Evolutionary conservation across 2,329 filamentous ascomycete species (phyloP), one percentile per base, ranked within the genome.

Genomic region (Stachybotrys chlorohalonatus): DNA sequence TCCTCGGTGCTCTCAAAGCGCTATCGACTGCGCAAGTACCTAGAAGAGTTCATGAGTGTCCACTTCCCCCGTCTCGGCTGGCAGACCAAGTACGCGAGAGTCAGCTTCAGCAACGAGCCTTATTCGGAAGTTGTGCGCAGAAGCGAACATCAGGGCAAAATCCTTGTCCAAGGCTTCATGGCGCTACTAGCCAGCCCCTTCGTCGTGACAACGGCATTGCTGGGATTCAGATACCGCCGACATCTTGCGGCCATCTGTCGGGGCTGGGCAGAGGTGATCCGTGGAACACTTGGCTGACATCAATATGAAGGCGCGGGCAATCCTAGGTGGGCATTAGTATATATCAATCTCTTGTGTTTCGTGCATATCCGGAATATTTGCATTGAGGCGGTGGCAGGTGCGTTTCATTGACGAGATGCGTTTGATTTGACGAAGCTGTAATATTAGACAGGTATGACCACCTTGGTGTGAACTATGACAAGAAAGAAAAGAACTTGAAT

Each of bases 21-120:
- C 0, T 97, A 97, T 65, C 81, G 86, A 39, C 68, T 94, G 9
- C 83, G 94, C 54, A 99, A 99, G 71, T 85, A 77, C 60, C 74
- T 96, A 13, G 94, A 99, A 66, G 94, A 99, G 73, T 82, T 80
- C 39, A 74, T 97, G 53, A 89, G 87, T 53, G 80, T 87, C 13
- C 85, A 87, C 62, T 65, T 95, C 2, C 94, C 94, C 0, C 74
- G 79, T 31, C 71, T 92, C 11, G 94, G 93, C 0, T 96, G 93
- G 85, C 84, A 87, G 66, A 99, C 94, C 2, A 90, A 96, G 72
- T 99, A 99, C 67, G 85, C 88, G 1, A 81, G 93, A 17, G 86
- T 99, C 8, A 96, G 91, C 61, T 99, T 99, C 68, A 90, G 90
- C 56, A 96, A 96, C 64, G 87, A 95, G 72, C 77, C 89, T 17